A percentile compares a stretch with the other conserved stretches of the same genome.
Conservation (phyloP, 2,329 filamentous ascomycete species). For the Didymella sp. region DNA sequence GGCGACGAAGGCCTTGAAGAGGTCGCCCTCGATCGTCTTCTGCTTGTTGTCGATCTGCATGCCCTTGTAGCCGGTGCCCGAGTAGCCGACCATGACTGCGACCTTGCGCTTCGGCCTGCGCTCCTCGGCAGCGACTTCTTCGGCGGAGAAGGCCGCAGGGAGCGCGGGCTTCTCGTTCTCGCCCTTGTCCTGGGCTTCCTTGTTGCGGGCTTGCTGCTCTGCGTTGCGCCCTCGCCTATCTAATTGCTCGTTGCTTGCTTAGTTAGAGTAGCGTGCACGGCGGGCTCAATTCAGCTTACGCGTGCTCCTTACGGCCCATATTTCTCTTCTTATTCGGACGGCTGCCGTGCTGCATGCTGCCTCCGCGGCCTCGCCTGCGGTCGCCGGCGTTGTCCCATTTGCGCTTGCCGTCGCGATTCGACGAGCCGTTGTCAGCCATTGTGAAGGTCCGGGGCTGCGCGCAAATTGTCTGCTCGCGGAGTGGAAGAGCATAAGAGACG, state of each 20-base stretch:
- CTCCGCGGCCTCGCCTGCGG: slow-evolving; percentile 40
- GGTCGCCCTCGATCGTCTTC: slow-evolving; percentile 94
- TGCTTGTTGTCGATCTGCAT: slow-evolving; percentile 84
- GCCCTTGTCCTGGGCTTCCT: slow-evolving; percentile 48
- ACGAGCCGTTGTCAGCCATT: slow-evolving; percentile 36
- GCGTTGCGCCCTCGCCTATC: slow-evolving; percentile 57
- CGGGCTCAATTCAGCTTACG: slow-evolving; percentile 53
- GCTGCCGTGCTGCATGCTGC: slow-evolving; percentile 48
- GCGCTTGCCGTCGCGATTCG: slow-evolving; percentile 42
- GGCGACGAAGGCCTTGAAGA: slow-evolving; percentile 89
- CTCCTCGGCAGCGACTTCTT: slow-evolving; percentile 87
- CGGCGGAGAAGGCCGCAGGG: slow-evolving; percentile 68
- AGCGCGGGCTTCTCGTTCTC: slow-evolving; percentile 57
- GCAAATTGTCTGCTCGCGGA: slow-evolving; percentile 30
- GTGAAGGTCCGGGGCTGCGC: slow-evolving; percentile 26
- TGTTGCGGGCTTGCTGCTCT: slow-evolving; percentile 49
- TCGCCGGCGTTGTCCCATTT: slow-evolving; percentile 38
- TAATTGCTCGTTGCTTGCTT: slow-evolving; percentile 55
- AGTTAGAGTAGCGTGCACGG: slow-evolving; percentile 47
- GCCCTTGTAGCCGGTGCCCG: slow-evolving; percentile 94
- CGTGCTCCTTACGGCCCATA: slow-evolving; percentile 71
- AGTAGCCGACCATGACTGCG: slow-evolving; percentile 93
- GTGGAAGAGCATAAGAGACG: slow-evolving; percentile 34
- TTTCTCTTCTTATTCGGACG: slow-evolving; percentile 66
- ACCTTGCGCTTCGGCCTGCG: slow-evolving; percentile 95